Conservation (phyloP, 768 basidiomycete genomes). For the Rhodocollybia butyracea region DNA sequence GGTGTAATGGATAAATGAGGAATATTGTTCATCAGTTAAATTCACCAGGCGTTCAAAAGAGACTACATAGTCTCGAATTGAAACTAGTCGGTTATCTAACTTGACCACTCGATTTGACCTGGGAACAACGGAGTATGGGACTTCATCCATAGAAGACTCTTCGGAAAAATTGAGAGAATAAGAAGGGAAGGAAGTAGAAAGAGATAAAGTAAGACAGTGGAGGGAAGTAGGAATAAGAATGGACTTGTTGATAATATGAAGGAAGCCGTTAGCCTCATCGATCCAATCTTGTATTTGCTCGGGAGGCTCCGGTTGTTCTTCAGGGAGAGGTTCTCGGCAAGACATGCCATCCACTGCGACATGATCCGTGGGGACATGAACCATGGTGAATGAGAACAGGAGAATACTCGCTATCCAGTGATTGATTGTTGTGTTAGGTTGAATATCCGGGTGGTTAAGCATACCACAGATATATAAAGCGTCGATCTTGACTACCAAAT, state of each 20-base stretch:
- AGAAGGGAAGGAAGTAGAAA: not conserved
- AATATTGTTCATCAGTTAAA: not conserved
- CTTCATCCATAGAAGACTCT: not conserved
- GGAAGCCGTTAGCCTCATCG: not conserved
- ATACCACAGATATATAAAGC: constrained; percentile 18
- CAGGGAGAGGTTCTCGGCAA: constrained; percentile 6
- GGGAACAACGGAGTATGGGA: not conserved
- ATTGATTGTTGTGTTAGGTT: constrained; percentile 8
- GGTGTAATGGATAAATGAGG: not conserved
- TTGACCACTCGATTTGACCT: not conserved
- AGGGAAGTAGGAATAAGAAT: not conserved
- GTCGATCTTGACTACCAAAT: constrained; percentile 20
- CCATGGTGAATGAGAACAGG: too few relatives aligned
- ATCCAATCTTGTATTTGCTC: constrained; percentile 13
- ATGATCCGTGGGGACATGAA: constrained; percentile 23
- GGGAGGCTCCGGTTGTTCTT: constrained; percentile 5
- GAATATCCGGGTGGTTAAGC: constrained; percentile 4
- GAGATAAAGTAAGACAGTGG: not conserved
- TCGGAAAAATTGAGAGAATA: not conserved
- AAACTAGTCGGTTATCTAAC: not conserved
- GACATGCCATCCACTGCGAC: constrained; percentile 29
- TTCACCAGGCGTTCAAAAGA: not conserved
- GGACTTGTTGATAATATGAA: not conserved
- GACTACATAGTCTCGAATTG: not conserved
- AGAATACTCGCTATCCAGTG: constrained; percentile 21